Base-by-base conservation (phyloP, 2,329 filamentous ascomycete species). In the Tympanopsis confertula region DNA sequence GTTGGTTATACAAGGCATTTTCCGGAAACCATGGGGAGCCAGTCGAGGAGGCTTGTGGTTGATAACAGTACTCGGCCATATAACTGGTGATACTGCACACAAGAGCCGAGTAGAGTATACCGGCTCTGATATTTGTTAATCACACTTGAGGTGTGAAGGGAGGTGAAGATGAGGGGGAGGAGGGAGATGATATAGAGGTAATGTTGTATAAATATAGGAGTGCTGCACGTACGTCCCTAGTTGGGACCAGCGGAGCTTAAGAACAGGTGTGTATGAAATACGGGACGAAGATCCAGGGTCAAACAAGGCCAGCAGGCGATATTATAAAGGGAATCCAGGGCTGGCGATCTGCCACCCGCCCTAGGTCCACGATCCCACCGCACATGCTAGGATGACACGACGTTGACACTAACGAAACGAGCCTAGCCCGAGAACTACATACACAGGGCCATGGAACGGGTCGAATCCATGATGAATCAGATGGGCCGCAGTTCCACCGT, bases 401-500 rank as follows among this genome's bases (percentile, higher is more conserved):
- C 24, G 24, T 28, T 28, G 24, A 28, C 24, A 28, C n/a, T 28
- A 28, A 28, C 24, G n/a, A 28, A 28, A 28, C n/a, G n/a, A n/a
- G n/a, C n/a, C n/a, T n/a, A n/a, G n/a, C n/a, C n/a, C n/a, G n/a
- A n/a, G n/a, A n/a, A n/a, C n/a, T n/a, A n/a, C n/a, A n/a, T n/a
- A n/a, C n/a, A n/a, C n/a, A n/a, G n/a, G n/a, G n/a, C n/a, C n/a
- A n/a, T n/a, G n/a, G n/a, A n/a, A n/a, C n/a, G n/a, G n/a, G n/a
- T n/a, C n/a, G n/a, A n/a, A n/a, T n/a, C n/a, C n/a, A n/a, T n/a
- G n/a, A n/a, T n/a, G n/a, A n/a, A n/a, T n/a, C n/a, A n/a, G n/a
- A n/a, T n/a, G n/a, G n/a, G n/a, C n/a, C n/a, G n/a, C n/a, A n/a
- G n/a, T n/a, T n/a, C n/a, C n/a, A n/a, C n/a, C n/a, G n/a, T n/a